Percentiles rank a stretch among this genome's conserved stretches.
These are phyloP conservation scores for Pseudogymnoascus sp. DNA, from an alignment of 2,329 filamentous ascomycete species.

Conservation along the genomic window DNA sequence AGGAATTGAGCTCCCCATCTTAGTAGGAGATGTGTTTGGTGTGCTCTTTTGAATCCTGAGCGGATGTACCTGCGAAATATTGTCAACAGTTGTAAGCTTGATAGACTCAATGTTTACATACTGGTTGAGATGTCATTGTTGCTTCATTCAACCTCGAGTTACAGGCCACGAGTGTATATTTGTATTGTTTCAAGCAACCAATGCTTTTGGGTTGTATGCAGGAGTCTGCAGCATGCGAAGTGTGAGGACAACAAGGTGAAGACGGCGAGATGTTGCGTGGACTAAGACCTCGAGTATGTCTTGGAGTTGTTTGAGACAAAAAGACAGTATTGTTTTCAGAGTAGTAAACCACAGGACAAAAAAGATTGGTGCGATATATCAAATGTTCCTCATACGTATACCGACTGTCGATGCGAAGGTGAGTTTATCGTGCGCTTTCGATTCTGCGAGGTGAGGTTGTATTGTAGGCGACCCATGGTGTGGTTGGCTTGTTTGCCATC, in stretches of 20 bases:
- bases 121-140: conserved; percentile 11
- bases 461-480: conserved; percentile 2
- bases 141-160: conserved; percentile 1
- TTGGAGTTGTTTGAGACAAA: conserved; percentile 7
- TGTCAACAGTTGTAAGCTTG: conserved; percentile 3
- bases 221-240: conserved; percentile 5
- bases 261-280: not conserved
- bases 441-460: conserved; percentile 7
- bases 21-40: conserved; percentile 47
- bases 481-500: conserved; percentile 6
- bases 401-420: conserved; percentile 2
- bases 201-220: not conserved
- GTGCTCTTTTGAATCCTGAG: conserved; percentile 69
- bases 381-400: not conserved
- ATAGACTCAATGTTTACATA: not conserved
- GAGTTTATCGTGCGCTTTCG: not conserved
- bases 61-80: conserved; percentile 54
- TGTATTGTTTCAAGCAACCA: not conserved
- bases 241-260: conserved; percentile 2
- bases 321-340: not conserved
- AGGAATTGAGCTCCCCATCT: conserved; percentile 48
- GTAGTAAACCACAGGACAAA: not conserved
- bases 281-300: conserved; percentile 4
- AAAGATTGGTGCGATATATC: conserved; percentile 2
- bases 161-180: not conserved